Conservation (phyloP, 1,284 basidiomycete species). For the Ganoderma lucidum region DNA sequence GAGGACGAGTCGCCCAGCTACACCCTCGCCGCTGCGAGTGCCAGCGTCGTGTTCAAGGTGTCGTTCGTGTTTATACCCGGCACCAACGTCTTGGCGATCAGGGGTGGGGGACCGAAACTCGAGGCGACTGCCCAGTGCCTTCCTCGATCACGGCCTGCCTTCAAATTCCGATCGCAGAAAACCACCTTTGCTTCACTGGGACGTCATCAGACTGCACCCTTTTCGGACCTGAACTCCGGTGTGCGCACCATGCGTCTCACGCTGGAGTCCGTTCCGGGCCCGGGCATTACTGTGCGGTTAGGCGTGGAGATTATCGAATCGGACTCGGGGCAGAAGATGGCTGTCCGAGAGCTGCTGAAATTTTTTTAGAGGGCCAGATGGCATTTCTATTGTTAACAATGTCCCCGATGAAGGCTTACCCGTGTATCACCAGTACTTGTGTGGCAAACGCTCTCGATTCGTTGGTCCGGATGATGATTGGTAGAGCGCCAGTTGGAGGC, state of each 20-base stretch:
- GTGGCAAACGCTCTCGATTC: no score
- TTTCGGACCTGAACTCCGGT: background rate
- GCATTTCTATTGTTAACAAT: no score
- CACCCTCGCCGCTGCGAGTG: background rate
- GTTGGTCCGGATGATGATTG: no score
- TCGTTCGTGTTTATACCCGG: background rate
- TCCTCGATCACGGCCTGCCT: background rate
- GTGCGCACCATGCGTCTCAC: background rate
- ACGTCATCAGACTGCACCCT: background rate
- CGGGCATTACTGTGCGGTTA: background rate
- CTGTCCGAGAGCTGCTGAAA: no score
- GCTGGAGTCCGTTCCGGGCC: background rate
- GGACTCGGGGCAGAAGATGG: no score
- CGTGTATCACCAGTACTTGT: no score
- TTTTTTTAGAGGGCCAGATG: no score
- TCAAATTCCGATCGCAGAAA: background rate
- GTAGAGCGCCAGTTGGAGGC: no score
- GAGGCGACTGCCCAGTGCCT: background rate
- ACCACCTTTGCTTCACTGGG: background rate
- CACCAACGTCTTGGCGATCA: background rate
- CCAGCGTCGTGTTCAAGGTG: background rate
- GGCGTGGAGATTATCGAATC: background rate
- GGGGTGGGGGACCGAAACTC: background rate
- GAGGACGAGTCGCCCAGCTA: background rate
- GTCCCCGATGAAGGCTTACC: no score